phyloP scores from a whole-genome alignment of 1,139 yeast species.

The Candida sojae region DNA sequence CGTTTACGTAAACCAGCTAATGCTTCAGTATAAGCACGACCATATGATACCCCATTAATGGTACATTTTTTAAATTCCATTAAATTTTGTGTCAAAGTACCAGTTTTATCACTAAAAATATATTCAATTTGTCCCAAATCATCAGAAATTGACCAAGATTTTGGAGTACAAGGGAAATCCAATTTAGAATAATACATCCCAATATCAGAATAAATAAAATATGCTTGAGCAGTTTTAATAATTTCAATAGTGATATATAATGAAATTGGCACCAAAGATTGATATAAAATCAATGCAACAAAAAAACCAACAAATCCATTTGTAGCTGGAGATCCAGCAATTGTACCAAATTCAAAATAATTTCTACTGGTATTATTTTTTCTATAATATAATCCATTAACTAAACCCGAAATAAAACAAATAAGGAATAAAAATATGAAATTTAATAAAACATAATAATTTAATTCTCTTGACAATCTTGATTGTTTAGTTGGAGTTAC shows the following conservation, averaged over 20 bases:
- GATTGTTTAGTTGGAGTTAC: slow-evolving; percentile 59
- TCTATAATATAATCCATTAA: slow-evolving; percentile 53
- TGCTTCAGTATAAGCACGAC: slow-evolving; percentile 65
- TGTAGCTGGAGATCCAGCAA: slow-evolving; percentile 50
- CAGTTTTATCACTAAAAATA: slow-evolving; percentile 62
- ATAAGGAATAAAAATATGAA: slow-evolving; percentile 47
- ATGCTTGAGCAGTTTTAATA: slow-evolving; percentile 60
- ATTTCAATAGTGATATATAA: slow-evolving; percentile 61
- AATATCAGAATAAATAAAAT: slow-evolving; percentile 54
- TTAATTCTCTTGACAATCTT: slow-evolving; percentile 51
- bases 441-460: slow-evolving; percentile 50
- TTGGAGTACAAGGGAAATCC: slow-evolving; percentile 63
- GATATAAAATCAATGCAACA: slow-evolving; percentile 57
- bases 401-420: slow-evolving; percentile 54
- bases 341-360: slow-evolving; percentile 50
- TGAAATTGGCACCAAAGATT: slow-evolving; percentile 61
- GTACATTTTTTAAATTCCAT: slow-evolving; percentile 66
- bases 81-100: slow-evolving; percentile 60
- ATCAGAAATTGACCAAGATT: slow-evolving; percentile 63
- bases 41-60: slow-evolving; percentile 55
- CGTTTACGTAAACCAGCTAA: slow-evolving; percentile 59
- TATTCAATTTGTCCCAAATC: slow-evolving; percentile 68
- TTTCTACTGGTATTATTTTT: slow-evolving; percentile 34
- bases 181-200: slow-evolving; percentile 52
- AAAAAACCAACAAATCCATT: slow-evolving; percentile 54